These are phyloP conservation scores for Lactifluus echinatus DNA, from an alignment of 768 basidiomycete species.

Conservation along the genomic window DNA sequence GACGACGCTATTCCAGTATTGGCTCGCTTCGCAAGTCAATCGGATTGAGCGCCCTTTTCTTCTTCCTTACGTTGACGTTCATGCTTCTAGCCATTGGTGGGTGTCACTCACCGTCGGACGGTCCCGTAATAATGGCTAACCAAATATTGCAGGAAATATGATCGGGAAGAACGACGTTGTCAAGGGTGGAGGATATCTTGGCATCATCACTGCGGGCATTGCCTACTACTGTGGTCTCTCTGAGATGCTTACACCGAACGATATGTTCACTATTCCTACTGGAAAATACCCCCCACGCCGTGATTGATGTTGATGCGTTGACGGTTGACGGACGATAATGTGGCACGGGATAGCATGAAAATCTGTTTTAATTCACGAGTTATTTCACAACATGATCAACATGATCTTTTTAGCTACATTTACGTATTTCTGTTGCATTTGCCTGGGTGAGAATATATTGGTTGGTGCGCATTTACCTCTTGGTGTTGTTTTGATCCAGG, in stretches of 20 bases:
- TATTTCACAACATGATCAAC: background rate
- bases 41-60: conserved; percentile 41
- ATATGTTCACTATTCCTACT: conserved; percentile 34
- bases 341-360: too few relatives aligned
- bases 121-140: conserved; percentile 12
- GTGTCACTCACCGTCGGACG: conserved; percentile 14
- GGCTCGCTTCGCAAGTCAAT: conserved; percentile 44
- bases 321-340: too few relatives aligned
- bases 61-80: conserved; percentile 49
- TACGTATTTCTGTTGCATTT: too few relatives aligned
- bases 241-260: conserved; percentile 32
- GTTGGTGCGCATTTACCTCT: too few relatives aligned
- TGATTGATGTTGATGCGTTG: background rate
- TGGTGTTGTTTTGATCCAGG: too few relatives aligned
- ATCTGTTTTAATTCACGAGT: background rate
- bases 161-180: conserved; percentile 10
- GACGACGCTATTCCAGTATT: conserved; percentile 27
- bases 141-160: conserved; percentile 8
- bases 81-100: conserved; percentile 36
- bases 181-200: conserved; percentile 35
- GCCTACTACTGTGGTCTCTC: conserved; percentile 42
- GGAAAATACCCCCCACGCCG: conserved; percentile 22
- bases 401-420: too few relatives aligned
- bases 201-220: conserved; percentile 38
- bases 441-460: too few relatives aligned